Evolutionary conservation across 1,284 basidiomycete genomes (phyloP), one percentile per base, ranked within the genome.

Genomic region (Malassezia pachydermatis): DNA sequence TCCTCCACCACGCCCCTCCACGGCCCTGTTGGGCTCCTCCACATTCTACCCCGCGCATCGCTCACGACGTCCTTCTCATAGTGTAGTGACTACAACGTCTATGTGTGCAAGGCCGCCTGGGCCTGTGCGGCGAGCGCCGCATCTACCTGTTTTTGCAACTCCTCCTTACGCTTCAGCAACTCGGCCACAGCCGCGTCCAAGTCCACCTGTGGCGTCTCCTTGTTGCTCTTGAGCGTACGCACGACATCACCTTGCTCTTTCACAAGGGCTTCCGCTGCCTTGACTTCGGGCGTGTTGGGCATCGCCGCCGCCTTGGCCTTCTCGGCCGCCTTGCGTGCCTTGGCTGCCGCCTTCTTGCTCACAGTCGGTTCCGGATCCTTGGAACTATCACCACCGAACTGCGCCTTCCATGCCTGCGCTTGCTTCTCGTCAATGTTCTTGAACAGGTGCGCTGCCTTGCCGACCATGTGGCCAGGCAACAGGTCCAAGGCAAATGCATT

Each of bases 381-480:
- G 1, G 71, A 65, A 61, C 73, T 60, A 49, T 63, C 77, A 11
- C 87, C 88, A 16, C 84, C 85, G 62, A 90, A 98, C 73, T 83
- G 81, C 40, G 75, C 75, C 57, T 84, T 79, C 84, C 85, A 96
- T 9, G 80, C 77, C 29, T 86, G 83, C 33, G 83, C 84, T 81
- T 86, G 85, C 73, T 82, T 84, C 60, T 88, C 86, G 52, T 95
- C 88, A 59, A 98, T 95, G 68, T 81, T 83, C 76, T 86, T 88
- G 78, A 98, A 96, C 59, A 98, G 75, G 73, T 95, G 85, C 42
- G 81, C 84, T 6, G 92, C 87, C 60, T 80, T 82, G 48, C 87
- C 86, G 54, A 96, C 82, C 45, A 75, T 77, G 75, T 96, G 92
- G 0, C 88, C 88, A 0, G 82, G 80, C 27, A 94, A 78, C 49